phyloP scores from a whole-genome alignment of 108 stramenopile genomes.

The Schizochytrium sp. region DNA sequence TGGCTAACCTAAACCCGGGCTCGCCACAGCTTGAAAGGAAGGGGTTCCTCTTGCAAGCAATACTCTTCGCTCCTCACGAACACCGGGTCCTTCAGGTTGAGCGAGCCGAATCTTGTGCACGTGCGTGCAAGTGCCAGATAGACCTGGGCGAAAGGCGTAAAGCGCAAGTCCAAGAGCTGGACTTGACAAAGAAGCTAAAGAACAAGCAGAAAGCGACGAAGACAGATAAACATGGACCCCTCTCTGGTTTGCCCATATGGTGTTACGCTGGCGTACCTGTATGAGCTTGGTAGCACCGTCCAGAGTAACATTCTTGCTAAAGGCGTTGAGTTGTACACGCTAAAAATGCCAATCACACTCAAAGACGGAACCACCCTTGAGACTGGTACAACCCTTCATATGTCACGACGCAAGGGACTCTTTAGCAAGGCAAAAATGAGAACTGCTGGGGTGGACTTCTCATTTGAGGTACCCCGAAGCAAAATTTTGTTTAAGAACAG shows the following conservation, averaged over 20 bases:
- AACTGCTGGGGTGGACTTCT: not conserved
- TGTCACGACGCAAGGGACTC: not conserved
- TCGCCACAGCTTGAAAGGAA: too few species aligned
- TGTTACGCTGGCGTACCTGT: slow-evolving; percentile 40
- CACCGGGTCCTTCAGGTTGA: too few species aligned
- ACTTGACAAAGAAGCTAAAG: too few species aligned
- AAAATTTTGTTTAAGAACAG: slow-evolving; percentile 27
- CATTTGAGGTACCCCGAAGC: not conserved
- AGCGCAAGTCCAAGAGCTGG: too few species aligned
- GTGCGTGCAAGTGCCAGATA: too few species aligned
- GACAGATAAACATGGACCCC: not conserved
- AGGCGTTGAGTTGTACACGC: not conserved
- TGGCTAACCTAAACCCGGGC: too few species aligned
- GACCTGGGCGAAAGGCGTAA: too few species aligned
- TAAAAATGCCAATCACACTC: not conserved
- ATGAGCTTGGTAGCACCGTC: slow-evolving; percentile 36
- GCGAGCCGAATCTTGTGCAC: too few species aligned
- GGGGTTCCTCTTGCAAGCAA: too few species aligned
- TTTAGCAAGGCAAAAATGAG: not conserved
- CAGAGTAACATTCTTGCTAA: not conserved
- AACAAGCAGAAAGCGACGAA: too few species aligned
- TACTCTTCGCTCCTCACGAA: too few species aligned
- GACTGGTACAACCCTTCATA: slow-evolving; percentile 31
- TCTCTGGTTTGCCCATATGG: not conserved
- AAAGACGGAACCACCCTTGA: not conserved